Evolutionary conservation across 2,329 filamentous ascomycete species (phyloP), one percentile per base, ranked within the genome.

Genomic region (Gnomoniopsis smithogilvyi): DNA sequence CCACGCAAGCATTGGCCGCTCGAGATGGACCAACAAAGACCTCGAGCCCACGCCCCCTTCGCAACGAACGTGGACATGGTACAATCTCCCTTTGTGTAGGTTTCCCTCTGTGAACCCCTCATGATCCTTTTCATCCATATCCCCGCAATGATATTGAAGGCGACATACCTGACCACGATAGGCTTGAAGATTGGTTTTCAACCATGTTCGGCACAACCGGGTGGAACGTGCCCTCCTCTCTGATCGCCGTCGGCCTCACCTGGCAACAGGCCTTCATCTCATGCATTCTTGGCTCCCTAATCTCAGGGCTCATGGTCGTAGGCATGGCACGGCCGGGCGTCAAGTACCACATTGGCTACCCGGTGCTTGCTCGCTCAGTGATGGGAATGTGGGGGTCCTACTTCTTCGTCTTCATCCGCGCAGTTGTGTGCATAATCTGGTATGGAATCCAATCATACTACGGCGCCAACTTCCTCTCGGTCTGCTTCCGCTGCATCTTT

Each of bases 351-450:
- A 52, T 69, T 0, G 67, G 67, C 52, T 69, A 66, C 61, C 72
- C 75, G 14, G 69, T 76, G 12, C 70, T 75, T 30, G 72, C 69
- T 50, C 68, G 74, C 15, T 69, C 70, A 0, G 68, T 72, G 22
- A 74, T 74, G 71, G 75, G 75, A 17, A 74, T 75, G 65, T 77
- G 73, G 67, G 75, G 74, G n/a, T 70, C 73, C 2, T 74, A 74
- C 60, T 74, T 76, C 59, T 70, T 74, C 59, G 69, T 77, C 46
- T 73, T 70, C 61, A 70, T 70, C 52, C 67, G 70, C 8, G 69
- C 68, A 10, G 64, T 69, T 21, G 65, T 72, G 7, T 69, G 68
- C 56, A 68, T 71, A 30, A 69, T 71, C 46, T 50, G 60, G 60
- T 56, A 56, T 19, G 54, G 54, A 14, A 66, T 67, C 38, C 65